phyloP scores from a whole-genome alignment of 2,329 filamentous ascomycete genomes.

The Fusarium lyarnte region DNA sequence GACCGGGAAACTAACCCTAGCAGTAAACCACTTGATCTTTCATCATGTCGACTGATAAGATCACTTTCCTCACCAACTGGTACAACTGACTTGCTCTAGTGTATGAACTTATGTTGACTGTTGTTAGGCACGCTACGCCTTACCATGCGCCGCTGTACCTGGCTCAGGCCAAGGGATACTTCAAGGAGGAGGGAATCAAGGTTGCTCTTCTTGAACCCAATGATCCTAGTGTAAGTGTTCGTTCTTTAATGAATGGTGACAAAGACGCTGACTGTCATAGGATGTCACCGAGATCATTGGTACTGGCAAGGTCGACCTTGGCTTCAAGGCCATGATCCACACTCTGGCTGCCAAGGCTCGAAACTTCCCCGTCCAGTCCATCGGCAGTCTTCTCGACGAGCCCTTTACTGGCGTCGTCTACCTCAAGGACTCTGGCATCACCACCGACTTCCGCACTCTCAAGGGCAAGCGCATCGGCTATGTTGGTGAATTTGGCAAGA shows the following conservation, averaged over 20 bases:
- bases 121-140: conserved; percentile 77
- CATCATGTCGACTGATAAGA: conserved; percentile 84
- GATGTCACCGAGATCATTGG: conserved; percentile 87
- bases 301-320: conserved; percentile 78
- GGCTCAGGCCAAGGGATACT: conserved; percentile 79
- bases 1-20: conserved; percentile 57
- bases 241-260: fast-evolving
- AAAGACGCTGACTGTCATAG: conserved; percentile 45
- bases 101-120: conserved; percentile 42
- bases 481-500: conserved; percentile 84
- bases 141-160: conserved; percentile 84
- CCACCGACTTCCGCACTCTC: conserved; percentile 76
- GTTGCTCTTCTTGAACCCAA: conserved; percentile 82
- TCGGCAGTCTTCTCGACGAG: conserved; percentile 80
- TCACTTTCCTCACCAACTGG: conserved; percentile 87
- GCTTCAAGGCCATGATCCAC: conserved; percentile 87
- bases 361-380: conserved; percentile 75
- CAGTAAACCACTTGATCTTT: conserved; percentile 56
- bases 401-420: conserved; percentile 84
- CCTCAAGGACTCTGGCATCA: conserved; percentile 78
- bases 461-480: conserved; percentile 83
- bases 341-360: conserved; percentile 82
- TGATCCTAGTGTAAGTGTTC: conserved; percentile 70
- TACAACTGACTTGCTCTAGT: conserved; percentile 49
- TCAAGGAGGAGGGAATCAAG: conserved; percentile 79